Percentiles rank a stretch among this genome's conserved stretches.
Conservation (phyloP, 768 basidiomycete species). For the Kondoa malvinella region DNA sequence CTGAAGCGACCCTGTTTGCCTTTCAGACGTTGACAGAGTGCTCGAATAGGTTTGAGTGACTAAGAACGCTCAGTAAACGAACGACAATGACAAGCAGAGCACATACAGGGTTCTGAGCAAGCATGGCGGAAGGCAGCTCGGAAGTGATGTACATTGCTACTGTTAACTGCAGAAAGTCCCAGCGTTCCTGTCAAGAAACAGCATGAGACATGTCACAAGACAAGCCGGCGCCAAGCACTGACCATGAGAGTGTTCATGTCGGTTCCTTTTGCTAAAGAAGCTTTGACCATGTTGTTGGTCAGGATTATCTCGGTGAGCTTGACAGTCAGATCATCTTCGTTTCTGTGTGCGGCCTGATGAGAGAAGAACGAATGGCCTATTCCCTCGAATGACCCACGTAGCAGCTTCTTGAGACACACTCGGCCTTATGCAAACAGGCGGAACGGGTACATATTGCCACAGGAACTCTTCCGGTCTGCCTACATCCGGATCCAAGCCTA, state of each 20-base stretch:
- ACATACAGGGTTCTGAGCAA: conserved; percentile 28
- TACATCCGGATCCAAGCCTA: conserved; percentile 70
- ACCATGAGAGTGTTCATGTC: conserved; percentile 83
- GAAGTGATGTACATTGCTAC: conserved; percentile 98
- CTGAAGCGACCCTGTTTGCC: conserved; percentile 98
- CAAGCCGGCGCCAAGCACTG: conserved; percentile 5
- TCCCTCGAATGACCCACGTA: conserved; percentile 29
- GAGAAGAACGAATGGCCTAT: neutral
- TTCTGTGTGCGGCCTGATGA: conserved; percentile 38
- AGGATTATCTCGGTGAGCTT: conserved; percentile 81
- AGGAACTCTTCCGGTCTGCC: conserved; percentile 93
- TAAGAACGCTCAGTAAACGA: conserved; percentile 11
- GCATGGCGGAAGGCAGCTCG: conserved; percentile 66
- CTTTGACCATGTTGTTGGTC: conserved; percentile 78
- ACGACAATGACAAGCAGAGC: neutral
- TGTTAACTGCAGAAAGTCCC: conserved; percentile 87
- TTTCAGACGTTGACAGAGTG: conserved; percentile 92
- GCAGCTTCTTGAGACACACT: conserved; percentile 95
- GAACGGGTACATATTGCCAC: conserved; percentile 98
- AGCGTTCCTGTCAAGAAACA: conserved; percentile 57
- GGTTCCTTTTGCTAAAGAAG: conserved; percentile 69
- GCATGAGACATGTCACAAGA: neutral
- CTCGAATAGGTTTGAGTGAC: conserved; percentile 86
- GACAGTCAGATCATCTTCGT: conserved; percentile 76
- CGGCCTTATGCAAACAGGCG: conserved; percentile 90